Base-by-base conservation (phyloP, 2,329 filamentous ascomycete species). In the Colletotrichum liaoningense region DNA sequence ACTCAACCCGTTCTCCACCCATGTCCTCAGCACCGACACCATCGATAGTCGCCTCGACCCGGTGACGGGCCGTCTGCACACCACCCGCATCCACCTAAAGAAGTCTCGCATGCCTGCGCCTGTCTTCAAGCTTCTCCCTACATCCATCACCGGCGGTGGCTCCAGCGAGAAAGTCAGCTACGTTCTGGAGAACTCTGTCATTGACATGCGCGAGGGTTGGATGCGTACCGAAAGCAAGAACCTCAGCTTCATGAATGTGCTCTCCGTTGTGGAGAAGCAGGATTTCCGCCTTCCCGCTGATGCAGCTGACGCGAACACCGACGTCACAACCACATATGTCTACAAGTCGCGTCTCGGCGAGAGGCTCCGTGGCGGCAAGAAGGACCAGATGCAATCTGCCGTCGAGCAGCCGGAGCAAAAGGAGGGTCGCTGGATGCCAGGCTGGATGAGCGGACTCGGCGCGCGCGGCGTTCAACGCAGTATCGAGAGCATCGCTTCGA, bases 181-280 rank as follows among this genome's bases (percentile, higher is more conserved):
- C 80, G 94, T 97, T 68, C 89, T 97, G 52, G 94, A 97, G 84
- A 94, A 90, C 35, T 94, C 92, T 77, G 88, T 94, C 9, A 92
- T 97, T 30, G 94, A 96, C 81, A 91, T 95, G 74, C 91, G 90
- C 73, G 90, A 95, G 79, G 94, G 94, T 58, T 94, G 93, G 91
- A 95, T 97, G 93, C 89, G 90, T 80, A 94, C 93, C 0, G 93
- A 96, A 84, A 94, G 92, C 78, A 89, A 91, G 75, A 97, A 97
- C 78, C 86, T 97, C 66, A 94, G 96, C 82, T 96, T 93, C 83
- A 94, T 93, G 5, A 93, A 94, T 73, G 92, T 97, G 22, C 84
- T 97, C 52, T 94, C 91, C 60, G 93, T 97, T 14, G 87, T 95
- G 24, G 94, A 97, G 84, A 87, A 91, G 77, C 94, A 97, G 80